Conservation (phyloP, 2,329 filamentous ascomycete genomes). For the Acrocalymma vagum region DNA sequence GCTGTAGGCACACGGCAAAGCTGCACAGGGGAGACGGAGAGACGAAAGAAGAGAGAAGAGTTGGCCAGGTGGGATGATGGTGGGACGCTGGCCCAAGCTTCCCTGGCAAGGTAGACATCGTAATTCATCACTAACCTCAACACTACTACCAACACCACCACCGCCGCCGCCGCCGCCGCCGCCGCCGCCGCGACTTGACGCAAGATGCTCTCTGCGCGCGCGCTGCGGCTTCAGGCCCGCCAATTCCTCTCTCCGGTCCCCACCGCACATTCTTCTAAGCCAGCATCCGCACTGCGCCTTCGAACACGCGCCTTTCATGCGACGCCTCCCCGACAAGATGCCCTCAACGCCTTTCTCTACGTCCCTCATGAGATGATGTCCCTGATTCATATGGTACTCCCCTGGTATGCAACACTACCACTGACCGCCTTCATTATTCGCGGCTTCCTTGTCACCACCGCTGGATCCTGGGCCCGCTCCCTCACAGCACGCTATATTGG, state of each 20-base stretch:
- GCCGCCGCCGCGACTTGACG: too few relatives aligned
- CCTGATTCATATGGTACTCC: slow-evolving; percentile 61
- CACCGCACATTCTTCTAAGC: slow-evolving; percentile 1
- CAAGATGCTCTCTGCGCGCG: slow-evolving; percentile 32
- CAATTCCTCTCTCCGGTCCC: slow-evolving; percentile 31
- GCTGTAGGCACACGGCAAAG: slow-evolving; percentile 8
- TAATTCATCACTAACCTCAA: slow-evolving; percentile 8
- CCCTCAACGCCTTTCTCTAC: slow-evolving; percentile 53
- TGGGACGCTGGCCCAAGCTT: slow-evolving; percentile 24
- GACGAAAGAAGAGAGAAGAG: slow-evolving; percentile 20
- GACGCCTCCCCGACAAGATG: slow-evolving; percentile 48
- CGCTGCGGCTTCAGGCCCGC: slow-evolving; percentile 29
- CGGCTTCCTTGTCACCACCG: slow-evolving; percentile 55
- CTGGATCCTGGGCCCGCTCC: slow-evolving; percentile 52
- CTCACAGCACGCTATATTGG: slow-evolving; percentile 52
- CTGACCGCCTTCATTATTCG: slow-evolving; percentile 63
- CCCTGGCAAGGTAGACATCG: slow-evolving; percentile 20
- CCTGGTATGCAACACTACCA: slow-evolving; percentile 65
- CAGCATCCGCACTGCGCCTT: slow-evolving; percentile 5
- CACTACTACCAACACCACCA: slow-evolving; percentile 11
- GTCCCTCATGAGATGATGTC: slow-evolving; percentile 57
- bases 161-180: too few relatives aligned
- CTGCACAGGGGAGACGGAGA: slow-evolving; percentile 12
- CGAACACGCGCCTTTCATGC: slow-evolving; percentile 59
- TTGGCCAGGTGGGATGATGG: slow-evolving; percentile 37